These are phyloP conservation scores for Tulasnella sp. DNA, from an alignment of 768 basidiomycete species.

Conservation along the genomic window DNA sequence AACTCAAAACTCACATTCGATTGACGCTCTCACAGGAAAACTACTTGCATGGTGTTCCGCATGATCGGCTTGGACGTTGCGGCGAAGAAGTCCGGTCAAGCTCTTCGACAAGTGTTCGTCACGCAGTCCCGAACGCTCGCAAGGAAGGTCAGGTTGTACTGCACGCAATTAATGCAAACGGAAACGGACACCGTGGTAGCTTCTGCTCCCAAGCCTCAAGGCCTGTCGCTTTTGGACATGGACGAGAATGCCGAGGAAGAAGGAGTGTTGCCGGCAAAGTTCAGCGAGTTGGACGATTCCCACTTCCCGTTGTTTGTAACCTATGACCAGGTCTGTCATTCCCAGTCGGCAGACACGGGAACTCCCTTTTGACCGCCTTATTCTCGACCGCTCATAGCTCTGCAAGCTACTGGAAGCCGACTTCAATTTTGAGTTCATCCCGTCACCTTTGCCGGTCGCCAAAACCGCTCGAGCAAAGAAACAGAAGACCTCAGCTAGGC, in stretches of 20 bases:
- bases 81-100: neutral
- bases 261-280: conserved; percentile 48
- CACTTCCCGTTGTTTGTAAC: conserved; percentile 71
- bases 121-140: conserved; percentile 45
- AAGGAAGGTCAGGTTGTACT: conserved; percentile 67
- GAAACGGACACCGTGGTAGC: conserved; percentile 33
- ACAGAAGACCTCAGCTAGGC: neutral
- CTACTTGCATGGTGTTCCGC: conserved; percentile 28
- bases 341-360: neutral
- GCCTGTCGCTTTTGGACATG: conserved; percentile 32
- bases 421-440: conserved; percentile 30
- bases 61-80: conserved; percentile 23
- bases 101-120: conserved; percentile 22
- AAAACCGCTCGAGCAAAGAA: conserved; percentile 24
- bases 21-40: conserved; percentile 18
- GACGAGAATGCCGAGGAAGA: conserved; percentile 43
- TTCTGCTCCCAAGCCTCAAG: neutral
- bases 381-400: conserved; percentile 38
- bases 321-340: conserved; percentile 50
- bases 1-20: neutral
- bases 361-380: neutral
- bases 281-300: conserved; percentile 51
- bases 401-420: conserved; percentile 51
- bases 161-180: conserved; percentile 48
- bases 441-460: neutral